Base-by-base conservation (phyloP, 306 rosid genomes). In the Prunus kanzakura region DNA sequence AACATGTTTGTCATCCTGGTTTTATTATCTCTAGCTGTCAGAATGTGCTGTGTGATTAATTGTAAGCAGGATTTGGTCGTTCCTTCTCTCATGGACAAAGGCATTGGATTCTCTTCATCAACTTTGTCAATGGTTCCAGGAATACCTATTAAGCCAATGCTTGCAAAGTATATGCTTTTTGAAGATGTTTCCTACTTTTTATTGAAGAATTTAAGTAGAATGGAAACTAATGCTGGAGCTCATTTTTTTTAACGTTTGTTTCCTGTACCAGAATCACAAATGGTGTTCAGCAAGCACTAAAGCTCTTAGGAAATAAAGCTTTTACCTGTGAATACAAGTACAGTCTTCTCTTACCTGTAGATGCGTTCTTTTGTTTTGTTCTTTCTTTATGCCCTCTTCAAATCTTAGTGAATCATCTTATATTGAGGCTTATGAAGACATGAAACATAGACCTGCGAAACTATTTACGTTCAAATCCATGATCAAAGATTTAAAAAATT, bases 101-200 rank as follows among this genome's bases (percentile, higher is more conserved):
- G 98, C 83, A 41, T 87, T 74, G 86, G 76, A 75, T 93, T 93
- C 79, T 93, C 92, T 43, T 87, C 92, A 63, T 86, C 93, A 67
- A 87, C 89, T 71, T 79, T 93, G 84, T 87, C 97, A 82, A 93
- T 93, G 96, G 84, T 88, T 86, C 93, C 98, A 57, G 97, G 98
- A 87, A 84, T 88, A 75, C 97, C 98, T 65, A 91, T 93, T 73
- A 93, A 88, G 87, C 98, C 98, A 80, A 93, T 93, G 98, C 98
- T 93, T 76, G 97, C 98, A 64, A 93, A 87, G 98, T 93, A 89
- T 76, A 27, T 78, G 29, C 78, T 61, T 73, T 38, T 79, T 81
- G 47, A 70, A 65, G 64, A 55, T 45, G 25, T 58, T 60, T 64
- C 41, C 71, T 25, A 22, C 80, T 52, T 61, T 69, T 29, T 61